Base-by-base conservation (phyloP, 441 rosid genomes). In the Croton laevigatus region DNA sequence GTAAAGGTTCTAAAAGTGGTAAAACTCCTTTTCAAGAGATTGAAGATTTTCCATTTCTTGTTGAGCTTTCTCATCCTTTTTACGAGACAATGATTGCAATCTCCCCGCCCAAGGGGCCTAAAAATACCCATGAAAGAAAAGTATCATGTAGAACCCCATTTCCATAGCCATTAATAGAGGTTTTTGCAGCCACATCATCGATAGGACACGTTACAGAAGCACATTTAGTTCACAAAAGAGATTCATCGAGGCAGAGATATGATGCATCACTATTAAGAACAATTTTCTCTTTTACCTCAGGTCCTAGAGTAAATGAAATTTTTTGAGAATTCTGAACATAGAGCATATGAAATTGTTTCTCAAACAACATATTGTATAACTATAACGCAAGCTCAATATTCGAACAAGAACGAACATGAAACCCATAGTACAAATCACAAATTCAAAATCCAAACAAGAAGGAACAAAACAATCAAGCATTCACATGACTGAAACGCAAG, bases 81-180 rank as follows among this genome's bases (percentile, higher is more conserved):
- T 65, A 53, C 63, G 89, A 67, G 73, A 81, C 99, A 98, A 94
- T 5, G 78, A 83, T 65, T 79, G 80, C 82, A 83, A 75, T 70
- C 77, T 90, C 94, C 72, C 73, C 84, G 68, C 98, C 78, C 13
- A 94, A 81, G 75, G 87, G 84, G 74, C 90, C 94, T 12, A 84
- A 76, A 83, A 92, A 95, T 75, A 95, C 87, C 99, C 99, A 91
- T 38, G 97, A 87, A 63, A 95, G 81, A 58, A 95, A 70, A 55
- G 81, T 65, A 80, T 89, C 89, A 57, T 74, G 75, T 65, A 73
- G 57, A 75, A 54, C 76, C 69, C 73, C 73, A 75, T 80, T 76
- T 64, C 75, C 83, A 75, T 63, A 27, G 54, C 71, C 79, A 62
- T 73, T 77, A 71, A 75, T 73, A 78, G 78, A 65, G 66, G 75